These are phyloP conservation scores for Cryptosporidium parvum DNA, from an alignment of 169 alveolate genomes.

Conservation along the genomic window DNA sequence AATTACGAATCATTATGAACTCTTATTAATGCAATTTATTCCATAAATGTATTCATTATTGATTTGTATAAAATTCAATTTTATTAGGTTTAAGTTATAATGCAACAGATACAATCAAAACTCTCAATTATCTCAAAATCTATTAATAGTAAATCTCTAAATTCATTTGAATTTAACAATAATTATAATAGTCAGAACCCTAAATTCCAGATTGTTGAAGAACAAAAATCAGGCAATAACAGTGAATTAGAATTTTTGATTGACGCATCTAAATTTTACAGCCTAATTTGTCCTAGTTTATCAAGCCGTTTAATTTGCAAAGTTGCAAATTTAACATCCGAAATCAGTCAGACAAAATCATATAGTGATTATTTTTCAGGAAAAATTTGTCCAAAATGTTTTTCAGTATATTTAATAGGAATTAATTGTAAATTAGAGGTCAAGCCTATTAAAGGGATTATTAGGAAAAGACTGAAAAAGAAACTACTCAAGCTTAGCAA, in stretches of 20 bases:
- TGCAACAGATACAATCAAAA: constrained; percentile 37
- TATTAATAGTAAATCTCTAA: neutral
- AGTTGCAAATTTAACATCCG: constrained; percentile 35
- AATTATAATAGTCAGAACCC: neutral
- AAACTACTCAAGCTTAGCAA: neutral
- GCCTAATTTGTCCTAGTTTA: constrained; percentile 18
- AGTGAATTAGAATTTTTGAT: constrained; percentile 30
- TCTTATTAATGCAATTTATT: neutral
- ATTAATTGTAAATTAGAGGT: constrained; percentile 16
- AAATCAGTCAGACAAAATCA: constrained; percentile 32
- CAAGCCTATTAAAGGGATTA: constrained; percentile 5
- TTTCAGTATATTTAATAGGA: constrained; percentile 29
- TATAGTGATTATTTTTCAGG: constrained; percentile 38
- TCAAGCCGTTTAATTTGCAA: constrained; percentile 39
- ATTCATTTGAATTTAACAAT: constrained; percentile 12
- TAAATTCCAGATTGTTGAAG: constrained; percentile 8
- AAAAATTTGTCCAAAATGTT: constrained; percentile 53
- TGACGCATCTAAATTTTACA: constrained; percentile 20
- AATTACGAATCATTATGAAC: neutral
- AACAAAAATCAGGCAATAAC: neutral
- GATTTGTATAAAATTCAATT: neutral
- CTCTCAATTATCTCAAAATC: constrained; percentile 30
- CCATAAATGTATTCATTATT: neutral
- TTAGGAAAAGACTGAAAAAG: constrained; percentile 3
- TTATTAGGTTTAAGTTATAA: neutral